Percentiles rank a stretch among this genome's conserved stretches.
Evolutionary conservation across 1,139 yeast genomes (phyloP).

Genomic region (Meyerozyma smithsonii): DNA sequence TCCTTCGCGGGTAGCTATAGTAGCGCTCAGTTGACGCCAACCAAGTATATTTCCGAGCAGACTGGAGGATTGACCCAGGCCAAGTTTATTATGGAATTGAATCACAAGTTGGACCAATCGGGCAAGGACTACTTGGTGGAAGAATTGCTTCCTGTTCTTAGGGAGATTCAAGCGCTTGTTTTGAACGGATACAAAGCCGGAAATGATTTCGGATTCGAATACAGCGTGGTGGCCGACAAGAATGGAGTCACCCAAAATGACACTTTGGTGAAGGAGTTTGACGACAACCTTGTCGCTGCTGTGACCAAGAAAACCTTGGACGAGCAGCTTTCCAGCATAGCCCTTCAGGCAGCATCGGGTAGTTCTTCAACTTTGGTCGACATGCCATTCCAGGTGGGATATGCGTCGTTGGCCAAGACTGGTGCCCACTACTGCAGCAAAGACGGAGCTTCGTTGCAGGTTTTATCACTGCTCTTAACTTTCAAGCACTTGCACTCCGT

Average conservation of each 20-base stretch:
- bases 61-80: constrained; percentile 75
- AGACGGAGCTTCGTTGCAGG: constrained; percentile 84
- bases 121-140: constrained; percentile 50
- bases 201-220: constrained; percentile 30
- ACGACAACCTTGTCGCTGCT: constrained; percentile 13
- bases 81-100: constrained; percentile 60
- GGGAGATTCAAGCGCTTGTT: constrained; percentile 47
- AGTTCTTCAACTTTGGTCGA: constrained; percentile 45
- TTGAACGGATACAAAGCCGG: constrained; percentile 27
- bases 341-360: neutral
- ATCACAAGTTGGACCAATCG: constrained; percentile 39
- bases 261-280: constrained; percentile 32
- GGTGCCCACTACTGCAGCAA: constrained; percentile 66
- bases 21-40: constrained; percentile 56
- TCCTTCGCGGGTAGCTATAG: constrained; percentile 72
- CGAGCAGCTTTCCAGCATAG: constrained; percentile 5
- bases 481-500: constrained; percentile 85
- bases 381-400: constrained; percentile 87
- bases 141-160: constrained; percentile 61
- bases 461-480: constrained; percentile 74
- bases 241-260: constrained; percentile 39
- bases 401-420: constrained; percentile 62
- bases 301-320: constrained; percentile 9
- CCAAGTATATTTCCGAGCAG: constrained; percentile 57
- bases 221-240: constrained; percentile 58